These are phyloP conservation scores for Suhomyces coccinellae DNA, from an alignment of 1,139 yeast genomes.

Conservation along the genomic window DNA sequence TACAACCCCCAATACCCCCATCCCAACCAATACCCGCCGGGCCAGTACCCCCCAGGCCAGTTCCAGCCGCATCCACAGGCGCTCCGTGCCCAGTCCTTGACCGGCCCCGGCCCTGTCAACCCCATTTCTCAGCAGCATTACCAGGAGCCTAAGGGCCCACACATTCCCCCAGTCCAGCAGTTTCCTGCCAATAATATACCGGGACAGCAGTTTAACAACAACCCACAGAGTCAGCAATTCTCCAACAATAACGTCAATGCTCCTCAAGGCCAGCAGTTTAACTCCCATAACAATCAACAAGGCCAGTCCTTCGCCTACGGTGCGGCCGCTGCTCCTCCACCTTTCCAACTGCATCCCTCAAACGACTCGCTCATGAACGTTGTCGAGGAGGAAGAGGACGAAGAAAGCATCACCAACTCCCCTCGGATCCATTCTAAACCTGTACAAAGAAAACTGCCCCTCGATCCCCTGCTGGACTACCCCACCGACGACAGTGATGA, in stretches of 20 bases:
- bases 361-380: constrained; percentile 45
- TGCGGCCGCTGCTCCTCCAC: background rate
- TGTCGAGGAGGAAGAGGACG: constrained; percentile 42
- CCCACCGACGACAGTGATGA: constrained; percentile 21
- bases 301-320: background rate
- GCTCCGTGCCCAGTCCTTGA: constrained; percentile 28
- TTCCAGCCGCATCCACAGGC: constrained; percentile 4
- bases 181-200: constrained; percentile 8
- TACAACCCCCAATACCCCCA: background rate
- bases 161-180: constrained; percentile 11
- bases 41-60: background rate
- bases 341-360: constrained; percentile 22
- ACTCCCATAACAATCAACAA: constrained; percentile 1
- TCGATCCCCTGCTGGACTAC: background rate
- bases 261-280: too few species aligned
- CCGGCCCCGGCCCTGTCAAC: constrained; percentile 1
- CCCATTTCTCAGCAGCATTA: constrained; percentile 1
- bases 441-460: background rate
- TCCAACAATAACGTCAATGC: too few species aligned
- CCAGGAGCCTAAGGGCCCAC: constrained; percentile 10
- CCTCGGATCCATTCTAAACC: constrained; percentile 1
- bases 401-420: constrained; percentile 15
- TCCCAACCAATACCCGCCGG: background rate
- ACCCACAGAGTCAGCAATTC: too few species aligned
- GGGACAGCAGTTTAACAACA: constrained; percentile 10